A percentile compares a stretch with the other conserved stretches of the same genome.
Conservation (phyloP, 306 rosid genomes). For the Fragaria iinumae region DNA sequence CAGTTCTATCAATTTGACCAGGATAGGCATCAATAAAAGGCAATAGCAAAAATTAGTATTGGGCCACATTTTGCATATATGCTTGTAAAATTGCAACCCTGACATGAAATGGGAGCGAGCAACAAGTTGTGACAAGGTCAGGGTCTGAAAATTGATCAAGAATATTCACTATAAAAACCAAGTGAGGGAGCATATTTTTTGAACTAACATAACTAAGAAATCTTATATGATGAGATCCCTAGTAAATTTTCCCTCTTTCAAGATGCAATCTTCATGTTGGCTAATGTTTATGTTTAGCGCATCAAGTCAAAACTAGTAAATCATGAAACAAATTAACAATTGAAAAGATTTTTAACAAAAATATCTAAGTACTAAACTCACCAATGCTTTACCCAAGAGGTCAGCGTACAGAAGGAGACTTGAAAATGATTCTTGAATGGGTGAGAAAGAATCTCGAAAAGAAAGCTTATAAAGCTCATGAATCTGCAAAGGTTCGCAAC, state of each 20-base stretch:
- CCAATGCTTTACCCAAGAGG: constrained; percentile 2
- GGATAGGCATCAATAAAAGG: neutral
- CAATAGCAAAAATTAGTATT: neutral
- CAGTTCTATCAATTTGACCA: neutral
- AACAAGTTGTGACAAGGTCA: neutral
- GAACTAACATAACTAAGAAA: neutral
- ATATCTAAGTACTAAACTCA: constrained; percentile 12
- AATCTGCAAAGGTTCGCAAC: constrained; percentile 10
- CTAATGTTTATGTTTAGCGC: neutral
- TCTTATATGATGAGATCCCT: no score
- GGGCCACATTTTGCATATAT: neutral
- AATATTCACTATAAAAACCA: neutral
- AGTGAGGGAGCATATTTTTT: neutral
- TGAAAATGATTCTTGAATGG: neutral
- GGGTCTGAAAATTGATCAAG: neutral
- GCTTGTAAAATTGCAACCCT: neutral
- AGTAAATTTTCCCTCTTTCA: no score
- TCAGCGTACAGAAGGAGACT: neutral
- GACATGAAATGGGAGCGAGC: neutral
- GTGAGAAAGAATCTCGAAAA: neutral
- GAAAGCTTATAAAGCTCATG: constrained; percentile 7
- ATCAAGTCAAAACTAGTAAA: neutral
- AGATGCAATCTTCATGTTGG: neutral
- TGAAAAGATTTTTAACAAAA: neutral
- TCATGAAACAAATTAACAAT: neutral